These are phyloP conservation scores for Brettanomyces anomalus DNA, from an alignment of 805 yeast genomes.

Conservation along the genomic window DNA sequence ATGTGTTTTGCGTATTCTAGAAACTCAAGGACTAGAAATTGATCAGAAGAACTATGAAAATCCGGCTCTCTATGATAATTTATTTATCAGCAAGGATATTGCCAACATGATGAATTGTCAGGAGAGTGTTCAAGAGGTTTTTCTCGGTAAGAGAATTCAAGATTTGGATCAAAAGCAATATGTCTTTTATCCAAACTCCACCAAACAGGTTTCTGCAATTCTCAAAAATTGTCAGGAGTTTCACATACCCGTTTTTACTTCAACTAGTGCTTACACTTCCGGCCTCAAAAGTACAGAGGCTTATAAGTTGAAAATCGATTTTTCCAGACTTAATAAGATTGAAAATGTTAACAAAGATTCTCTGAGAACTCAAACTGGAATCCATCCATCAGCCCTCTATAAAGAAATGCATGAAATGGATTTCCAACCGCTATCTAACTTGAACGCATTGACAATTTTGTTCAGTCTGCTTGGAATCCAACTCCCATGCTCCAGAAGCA, in stretches of 20 bases:
- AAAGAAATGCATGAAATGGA: constrained; percentile 3
- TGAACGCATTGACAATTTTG: constrained; percentile 12
- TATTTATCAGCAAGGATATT: constrained; percentile 14
- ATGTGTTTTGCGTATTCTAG: constrained; percentile 18
- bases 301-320: constrained; percentile 7
- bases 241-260: constrained; percentile 18
- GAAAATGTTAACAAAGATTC: constrained; percentile 1
- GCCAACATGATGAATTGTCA: constrained; percentile 11
- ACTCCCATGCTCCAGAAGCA: constrained; percentile 1
- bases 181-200: constrained; percentile 13
- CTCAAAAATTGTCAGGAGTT: constrained; percentile 18
- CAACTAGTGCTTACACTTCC: constrained; percentile 1
- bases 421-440: neutral
- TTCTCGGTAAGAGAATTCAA: constrained; percentile 14
- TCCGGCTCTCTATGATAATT: constrained; percentile 3
- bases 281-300: neutral
- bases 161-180: constrained; percentile 10
- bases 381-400: constrained; percentile 2
- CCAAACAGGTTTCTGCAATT: constrained; percentile 16
- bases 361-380: constrained; percentile 4
- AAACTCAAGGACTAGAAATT: constrained; percentile 12
- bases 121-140: constrained; percentile 15
- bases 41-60: constrained; percentile 13
- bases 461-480: constrained; percentile 13
- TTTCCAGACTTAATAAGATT: constrained; percentile 9